A percentile compares a stretch with the other conserved stretches of the same genome.
These are phyloP conservation scores for Ogataea minuta DNA, from an alignment of 805 yeast genomes.

Conservation along the genomic window DNA sequence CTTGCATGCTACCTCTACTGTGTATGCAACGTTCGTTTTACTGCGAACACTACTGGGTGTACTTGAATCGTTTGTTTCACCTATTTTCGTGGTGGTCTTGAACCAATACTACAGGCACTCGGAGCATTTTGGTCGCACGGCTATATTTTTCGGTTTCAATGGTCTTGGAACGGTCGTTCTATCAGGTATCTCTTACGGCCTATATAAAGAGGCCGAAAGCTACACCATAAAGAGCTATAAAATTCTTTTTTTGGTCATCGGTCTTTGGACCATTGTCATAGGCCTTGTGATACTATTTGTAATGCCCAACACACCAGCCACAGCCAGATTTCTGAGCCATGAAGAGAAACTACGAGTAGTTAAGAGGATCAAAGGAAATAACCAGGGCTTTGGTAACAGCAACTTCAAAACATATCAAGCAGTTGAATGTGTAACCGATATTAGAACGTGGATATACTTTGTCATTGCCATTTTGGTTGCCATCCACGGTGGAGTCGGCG, in stretches of 20 bases:
- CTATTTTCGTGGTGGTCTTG: conserved; percentile 52
- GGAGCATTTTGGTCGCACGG: conserved; percentile 43
- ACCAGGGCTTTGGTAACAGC: conserved; percentile 25
- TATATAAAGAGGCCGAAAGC: conserved; percentile 25
- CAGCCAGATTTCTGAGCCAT: conserved; percentile 39
- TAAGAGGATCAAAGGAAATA: conserved; percentile 23
- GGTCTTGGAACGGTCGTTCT: conserved; percentile 48
- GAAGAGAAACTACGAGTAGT: conserved; percentile 37
- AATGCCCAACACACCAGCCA: conserved; percentile 54
- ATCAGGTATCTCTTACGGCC: conserved; percentile 35
- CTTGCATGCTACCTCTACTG: conserved; percentile 41
- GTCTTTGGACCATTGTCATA: conserved; percentile 46
- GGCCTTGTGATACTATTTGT: conserved; percentile 34
- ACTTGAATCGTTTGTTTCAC: conserved; percentile 52
- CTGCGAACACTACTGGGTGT: conserved; percentile 48
- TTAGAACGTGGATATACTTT: conserved; percentile 46
- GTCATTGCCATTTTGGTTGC: conserved; percentile 27
- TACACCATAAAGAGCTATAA: conserved; percentile 45
- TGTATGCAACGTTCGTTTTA: conserved; percentile 42
- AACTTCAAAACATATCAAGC: conserved; percentile 25
- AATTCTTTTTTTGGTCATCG: conserved; percentile 51
- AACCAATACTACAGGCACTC: conserved; percentile 48
- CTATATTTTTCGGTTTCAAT: conserved; percentile 40
- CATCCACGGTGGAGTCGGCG: conserved; percentile 41
- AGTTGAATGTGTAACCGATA: conserved; percentile 19